Conservation (phyloP, 768 basidiomycete genomes). For the Panellus pusillus region DNA sequence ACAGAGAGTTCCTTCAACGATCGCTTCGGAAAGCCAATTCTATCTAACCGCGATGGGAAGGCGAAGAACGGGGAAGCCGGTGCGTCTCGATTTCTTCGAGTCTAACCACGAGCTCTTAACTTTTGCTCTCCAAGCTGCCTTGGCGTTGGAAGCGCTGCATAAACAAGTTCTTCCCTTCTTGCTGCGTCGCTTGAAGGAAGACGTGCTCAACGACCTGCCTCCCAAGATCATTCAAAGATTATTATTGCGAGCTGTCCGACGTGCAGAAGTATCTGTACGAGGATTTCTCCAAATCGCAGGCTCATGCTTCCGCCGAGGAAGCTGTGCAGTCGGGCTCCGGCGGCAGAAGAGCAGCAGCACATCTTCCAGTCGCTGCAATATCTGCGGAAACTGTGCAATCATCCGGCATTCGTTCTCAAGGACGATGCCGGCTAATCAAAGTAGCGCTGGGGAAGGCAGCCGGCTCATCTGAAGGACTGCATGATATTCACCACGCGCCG, state of each 20-base stretch:
- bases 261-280: constrained; percentile 94
- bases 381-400: constrained; percentile 95
- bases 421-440: constrained; percentile 58
- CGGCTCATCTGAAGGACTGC: constrained; percentile 46
- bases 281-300: constrained; percentile 83
- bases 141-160: constrained; percentile 93
- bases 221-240: constrained; percentile 99
- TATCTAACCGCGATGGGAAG: constrained; percentile 94
- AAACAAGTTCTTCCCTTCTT: constrained; percentile 99
- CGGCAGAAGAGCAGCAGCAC: constrained; percentile 68
- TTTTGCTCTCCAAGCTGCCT: constrained; percentile 58
- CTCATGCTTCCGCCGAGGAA: constrained; percentile 61
- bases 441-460: constrained; percentile 59
- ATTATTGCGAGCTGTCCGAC: constrained; percentile 96
- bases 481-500: constrained; percentile 89
- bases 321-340: constrained; percentile 53
- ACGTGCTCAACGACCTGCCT: constrained; percentile 92
- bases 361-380: constrained; percentile 98
- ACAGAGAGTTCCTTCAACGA: constrained; percentile 94
- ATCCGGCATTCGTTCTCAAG: constrained; percentile 90
- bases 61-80: constrained; percentile 93
- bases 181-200: constrained; percentile 93
- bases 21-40: constrained; percentile 92
- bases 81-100: constrained; percentile 28
- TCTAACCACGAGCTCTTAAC: not conserved